phyloP scores from a whole-genome alignment of 1,139 yeast species.

The Saccharomyces hybrid region DNA sequence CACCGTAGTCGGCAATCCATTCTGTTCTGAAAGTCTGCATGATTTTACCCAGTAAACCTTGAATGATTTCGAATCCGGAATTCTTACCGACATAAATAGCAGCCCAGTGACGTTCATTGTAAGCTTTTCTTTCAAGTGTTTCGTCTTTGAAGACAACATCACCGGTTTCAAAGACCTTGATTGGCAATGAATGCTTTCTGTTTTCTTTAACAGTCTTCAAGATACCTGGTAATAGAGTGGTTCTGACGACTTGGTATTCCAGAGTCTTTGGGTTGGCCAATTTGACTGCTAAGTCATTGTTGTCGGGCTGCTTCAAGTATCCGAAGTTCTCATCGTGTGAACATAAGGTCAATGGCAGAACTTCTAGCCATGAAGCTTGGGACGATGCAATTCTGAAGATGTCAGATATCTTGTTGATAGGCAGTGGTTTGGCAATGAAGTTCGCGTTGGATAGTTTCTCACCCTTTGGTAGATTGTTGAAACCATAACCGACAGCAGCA shows the following conservation, averaged over 20 bases:
- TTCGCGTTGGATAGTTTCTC: constrained; percentile 74
- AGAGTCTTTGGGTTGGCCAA: constrained; percentile 93
- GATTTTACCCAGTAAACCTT: constrained; percentile 88
- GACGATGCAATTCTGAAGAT: constrained; percentile 86
- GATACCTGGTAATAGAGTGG: constrained; percentile 87
- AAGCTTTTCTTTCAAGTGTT: constrained; percentile 77
- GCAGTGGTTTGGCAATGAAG: constrained; percentile 74
- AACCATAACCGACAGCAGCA: constrained; percentile 94
- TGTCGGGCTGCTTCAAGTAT: constrained; percentile 69
- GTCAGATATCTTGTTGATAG: constrained; percentile 84
- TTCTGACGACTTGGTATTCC: constrained; percentile 97
- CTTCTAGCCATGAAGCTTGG: constrained; percentile 94
- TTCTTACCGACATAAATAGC: constrained; percentile 92
- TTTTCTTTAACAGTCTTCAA: constrained; percentile 93
- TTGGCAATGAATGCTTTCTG: constrained; percentile 90
- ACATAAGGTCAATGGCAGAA: constrained; percentile 88
- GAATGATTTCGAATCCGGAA: constrained; percentile 89
- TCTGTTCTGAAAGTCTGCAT: constrained; percentile 93
- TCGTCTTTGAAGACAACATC: constrained; percentile 86
- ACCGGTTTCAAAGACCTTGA: constrained; percentile 89
- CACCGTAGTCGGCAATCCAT: constrained; percentile 57
- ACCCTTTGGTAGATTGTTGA: constrained; percentile 75
- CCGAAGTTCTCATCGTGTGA: constrained; percentile 95
- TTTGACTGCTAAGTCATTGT: constrained; percentile 69
- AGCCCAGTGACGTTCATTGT: constrained; percentile 89